These are phyloP conservation scores for Exophiala viscosa DNA, from an alignment of 2,329 filamentous ascomycete species.

Conservation along the genomic window DNA sequence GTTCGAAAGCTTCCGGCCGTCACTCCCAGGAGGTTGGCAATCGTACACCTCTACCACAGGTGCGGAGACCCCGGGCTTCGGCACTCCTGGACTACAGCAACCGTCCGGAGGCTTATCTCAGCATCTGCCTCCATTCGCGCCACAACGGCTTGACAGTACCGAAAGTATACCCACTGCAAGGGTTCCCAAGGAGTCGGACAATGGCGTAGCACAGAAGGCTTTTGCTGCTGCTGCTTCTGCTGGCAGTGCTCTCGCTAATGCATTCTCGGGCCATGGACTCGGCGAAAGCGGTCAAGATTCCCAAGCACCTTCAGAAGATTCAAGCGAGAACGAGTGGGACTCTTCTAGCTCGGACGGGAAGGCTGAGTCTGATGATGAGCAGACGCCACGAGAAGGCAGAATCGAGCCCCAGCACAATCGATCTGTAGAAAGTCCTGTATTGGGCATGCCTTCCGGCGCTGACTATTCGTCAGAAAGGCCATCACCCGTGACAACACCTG, in stretches of 20 bases:
- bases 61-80: slow-evolving; percentile 5
- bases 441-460: too few relatives aligned
- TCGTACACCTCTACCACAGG: slow-evolving; percentile 40
- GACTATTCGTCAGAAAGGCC: too few relatives aligned
- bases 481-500: too few relatives aligned
- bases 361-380: slow-evolving; percentile 32
- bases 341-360: slow-evolving; percentile 37
- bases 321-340: slow-evolving; percentile 34
- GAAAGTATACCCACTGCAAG: slow-evolving; percentile 26
- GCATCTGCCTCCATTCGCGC: slow-evolving; percentile 5
- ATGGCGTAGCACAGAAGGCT: slow-evolving; percentile 25
- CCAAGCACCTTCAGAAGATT: slow-evolving; percentile 16
- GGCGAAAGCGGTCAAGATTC: slow-evolving; percentile 30
- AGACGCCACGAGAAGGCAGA: neutral
- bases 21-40: slow-evolving; percentile 53
- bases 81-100: slow-evolving; percentile 1
- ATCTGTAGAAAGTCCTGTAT: too few relatives aligned
- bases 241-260: slow-evolving; percentile 47
- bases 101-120: neutral
- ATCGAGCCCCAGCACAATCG: neutral
- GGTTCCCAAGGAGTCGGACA: slow-evolving; percentile 11
- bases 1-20: slow-evolving; percentile 47
- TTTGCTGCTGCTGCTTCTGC: slow-evolving; percentile 45
- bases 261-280: slow-evolving; percentile 37
- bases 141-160: slow-evolving; percentile 14